Evolutionary conservation across 2,329 filamentous ascomycete genomes (phyloP), one percentile per base, ranked within the genome.

Genomic region (Nigrospora oryzae): DNA sequence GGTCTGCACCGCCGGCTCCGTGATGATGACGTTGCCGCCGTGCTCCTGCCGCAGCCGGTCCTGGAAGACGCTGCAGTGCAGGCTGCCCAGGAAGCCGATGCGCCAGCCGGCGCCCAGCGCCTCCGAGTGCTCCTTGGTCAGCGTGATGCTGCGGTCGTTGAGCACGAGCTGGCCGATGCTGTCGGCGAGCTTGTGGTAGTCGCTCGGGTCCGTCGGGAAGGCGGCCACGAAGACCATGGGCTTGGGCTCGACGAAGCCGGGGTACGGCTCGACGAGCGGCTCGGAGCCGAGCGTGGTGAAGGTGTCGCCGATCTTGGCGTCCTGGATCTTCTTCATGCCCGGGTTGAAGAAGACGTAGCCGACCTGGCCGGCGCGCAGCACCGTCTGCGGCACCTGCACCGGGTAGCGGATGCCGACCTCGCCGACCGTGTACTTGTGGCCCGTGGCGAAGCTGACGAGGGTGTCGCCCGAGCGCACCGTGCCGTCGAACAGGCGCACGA

Each of bases 21-120:
- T 98, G 61, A 98, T 93, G 65, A 98, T 96, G 60, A 98, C 89
- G 57, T 83, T 93, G 3, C 87, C 86, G 5, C 91, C 93, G 57
- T 98, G 90, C 63, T 98, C 93, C 64, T 96, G 89, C 37, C 89
- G 82, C 43, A 98, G 69, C 1, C 93, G 86, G 64, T 98, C 93
- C 65, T 98, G 90, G 56, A 98, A 98, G 5, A 98, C 93, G n/a
- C 90, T 97, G 67, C 93, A 97, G 63, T 98, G 93, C 40, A 98
- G 71, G 12, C 90, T 97, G n/a, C 93, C 93, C 4, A 98, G 68
- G 59, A 98, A 98, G 0, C 93, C 93, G 11, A 98, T 70, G 38
- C 93, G 83, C 84, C 93, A 98, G 2, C 93, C 93, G 1, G 91
- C 87, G 1, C 93, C 93, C 0, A 98, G 73, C 1, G 93, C 93